These are phyloP conservation scores for Talaromyces ruber DNA, from an alignment of 495 filamentous ascomycete genomes.

Conservation along the genomic window DNA sequence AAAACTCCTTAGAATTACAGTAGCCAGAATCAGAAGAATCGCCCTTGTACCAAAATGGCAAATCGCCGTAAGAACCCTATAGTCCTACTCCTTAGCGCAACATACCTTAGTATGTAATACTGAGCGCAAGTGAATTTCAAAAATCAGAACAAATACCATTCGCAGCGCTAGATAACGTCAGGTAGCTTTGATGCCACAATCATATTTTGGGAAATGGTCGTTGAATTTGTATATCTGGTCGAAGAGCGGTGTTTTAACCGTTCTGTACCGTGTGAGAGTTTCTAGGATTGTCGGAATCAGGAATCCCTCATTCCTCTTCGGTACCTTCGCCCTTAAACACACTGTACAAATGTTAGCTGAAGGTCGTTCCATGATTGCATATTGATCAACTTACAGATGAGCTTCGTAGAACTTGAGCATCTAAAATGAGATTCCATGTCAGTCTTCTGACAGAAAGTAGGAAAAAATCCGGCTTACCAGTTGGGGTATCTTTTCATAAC, in stretches of 20 bases:
- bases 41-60: not conserved
- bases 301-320: not conserved
- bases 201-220: not conserved
- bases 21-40: not conserved
- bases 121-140: not conserved
- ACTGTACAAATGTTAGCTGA: slow-evolving; percentile 31
- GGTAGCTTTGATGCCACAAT: not conserved
- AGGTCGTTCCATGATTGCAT: not conserved
- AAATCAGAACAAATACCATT: not conserved
- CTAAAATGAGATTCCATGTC: slow-evolving; percentile 16
- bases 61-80: not conserved
- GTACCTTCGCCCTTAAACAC: slow-evolving; percentile 9
- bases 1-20: slow-evolving; percentile 1
- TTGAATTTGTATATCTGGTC: not conserved
- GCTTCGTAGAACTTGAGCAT: slow-evolving; percentile 41
- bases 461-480: slow-evolving; percentile 15
- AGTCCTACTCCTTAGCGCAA: not conserved
- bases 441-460: not conserved
- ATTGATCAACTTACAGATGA: slow-evolving; percentile 28
- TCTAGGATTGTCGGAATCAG: not conserved
- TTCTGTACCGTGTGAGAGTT: not conserved
- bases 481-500: slow-evolving; percentile 33
- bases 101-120: not conserved
- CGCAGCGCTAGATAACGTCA: not conserved
- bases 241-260: not conserved